Evolutionary conservation across 2,329 filamentous ascomycete species (phyloP), one percentile per base, ranked within the genome.

Genomic region (Rhynchosporium secalis): DNA sequence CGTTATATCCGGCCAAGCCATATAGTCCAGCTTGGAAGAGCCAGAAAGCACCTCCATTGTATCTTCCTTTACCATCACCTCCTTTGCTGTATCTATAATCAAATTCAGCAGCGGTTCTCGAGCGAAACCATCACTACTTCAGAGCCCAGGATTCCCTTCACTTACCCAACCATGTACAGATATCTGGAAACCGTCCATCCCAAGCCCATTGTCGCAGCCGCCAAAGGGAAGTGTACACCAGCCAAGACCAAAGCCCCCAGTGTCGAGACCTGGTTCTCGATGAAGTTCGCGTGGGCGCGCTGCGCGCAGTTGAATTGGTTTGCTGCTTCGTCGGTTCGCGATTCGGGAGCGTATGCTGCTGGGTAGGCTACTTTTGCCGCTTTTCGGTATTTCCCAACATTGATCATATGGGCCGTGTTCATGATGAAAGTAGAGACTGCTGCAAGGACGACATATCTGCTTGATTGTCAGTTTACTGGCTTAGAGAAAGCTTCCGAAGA

Each of bases 231-330:
- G 43, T 75, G 73, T 29, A 87, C 71, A 38, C 86, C 86, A 9
- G 83, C 75, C 68, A 89, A 78, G 63, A 86, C 73, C 10, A 87
- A 75, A 29, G 78, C 75, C 28, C 76, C 78, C 10, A 88, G 70
- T 71, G 83, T 78, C 3, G 83, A 77, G 8, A 80, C 76, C 41
- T 83, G 77, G 75, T 84, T 86, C 78, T 89, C 87, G 66, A 79
- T 79, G 76, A 80, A 89, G 78, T 89, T 88, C 69, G 78, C 75
- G 72, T 89, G 86, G 9, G 84, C 81, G 54, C 84, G 82, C 71
- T 87, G 85, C 58, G 83, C 83, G 77, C 85, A 88, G 79, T 89
- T 89, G 78, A 89, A 88, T 58, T 74, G 72, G 73, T 76, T 82
- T 8, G 72, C 72, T 54, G 60, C 70, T 9, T 57, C 48, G 81